These are phyloP conservation scores for Citrus australasica DNA, from an alignment of 345 rosid genomes.

Conservation along the genomic window DNA sequence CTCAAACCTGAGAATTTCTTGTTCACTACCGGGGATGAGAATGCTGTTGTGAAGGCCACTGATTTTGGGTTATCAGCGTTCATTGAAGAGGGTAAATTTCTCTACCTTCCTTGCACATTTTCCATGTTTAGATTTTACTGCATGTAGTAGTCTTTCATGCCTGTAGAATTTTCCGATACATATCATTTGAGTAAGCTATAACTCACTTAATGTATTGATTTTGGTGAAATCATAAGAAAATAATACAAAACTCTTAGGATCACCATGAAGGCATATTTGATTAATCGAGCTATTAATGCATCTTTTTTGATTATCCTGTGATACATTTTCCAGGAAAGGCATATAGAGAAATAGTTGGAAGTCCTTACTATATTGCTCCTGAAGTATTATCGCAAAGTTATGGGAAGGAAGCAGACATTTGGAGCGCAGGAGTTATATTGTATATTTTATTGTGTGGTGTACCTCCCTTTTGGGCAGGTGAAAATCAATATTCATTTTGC, in stretches of 20 bases:
- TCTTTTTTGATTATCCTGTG: background rate
- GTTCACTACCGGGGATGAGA: constrained; percentile 25
- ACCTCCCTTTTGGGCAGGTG: constrained; percentile 98
- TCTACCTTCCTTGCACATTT: background rate
- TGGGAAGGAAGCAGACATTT: constrained; percentile 78
- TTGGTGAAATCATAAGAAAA: background rate
- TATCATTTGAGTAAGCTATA: background rate
- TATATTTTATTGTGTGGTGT: constrained; percentile 89
- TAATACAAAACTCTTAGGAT: background rate
- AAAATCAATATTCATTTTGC: background rate
- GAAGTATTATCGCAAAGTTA: constrained; percentile 64
- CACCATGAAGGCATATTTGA: background rate
- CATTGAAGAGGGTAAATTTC: constrained; percentile 52
- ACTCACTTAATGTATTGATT: background rate
- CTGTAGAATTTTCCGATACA: too few relatives aligned
- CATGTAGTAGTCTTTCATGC: too few relatives aligned
- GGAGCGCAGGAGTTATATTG: constrained; percentile 88
- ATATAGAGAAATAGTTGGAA: constrained; percentile 67
- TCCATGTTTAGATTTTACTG: too few relatives aligned
- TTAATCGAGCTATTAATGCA: too few relatives aligned
- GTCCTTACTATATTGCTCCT: constrained; percentile 90
- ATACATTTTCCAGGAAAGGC: constrained; percentile 49
- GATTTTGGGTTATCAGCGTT: constrained; percentile 77
- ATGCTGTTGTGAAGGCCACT: constrained; percentile 37
- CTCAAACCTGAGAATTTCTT: constrained; percentile 47